Conservation (phyloP, 345 rosid species). For the Populus pruinosa region DNA sequence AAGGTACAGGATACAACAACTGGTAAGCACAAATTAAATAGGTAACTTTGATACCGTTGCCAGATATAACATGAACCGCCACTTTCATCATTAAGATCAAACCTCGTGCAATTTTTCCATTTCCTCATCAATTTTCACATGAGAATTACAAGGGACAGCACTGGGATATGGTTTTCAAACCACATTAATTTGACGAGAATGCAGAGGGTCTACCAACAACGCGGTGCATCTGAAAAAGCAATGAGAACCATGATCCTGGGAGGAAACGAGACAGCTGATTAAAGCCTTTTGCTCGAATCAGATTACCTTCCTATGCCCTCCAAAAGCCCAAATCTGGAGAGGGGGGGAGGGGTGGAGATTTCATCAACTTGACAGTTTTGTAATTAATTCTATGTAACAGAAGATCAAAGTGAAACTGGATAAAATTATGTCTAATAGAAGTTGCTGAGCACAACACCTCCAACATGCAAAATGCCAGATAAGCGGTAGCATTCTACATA, state of each 20-base stretch:
- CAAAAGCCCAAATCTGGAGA: constrained; percentile 91
- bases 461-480: background rate
- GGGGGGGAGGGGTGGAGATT: background rate
- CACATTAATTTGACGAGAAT: constrained; percentile 4
- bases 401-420: background rate
- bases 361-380: background rate
- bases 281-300: constrained; percentile 26
- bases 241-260: background rate
- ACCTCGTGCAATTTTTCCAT: background rate
- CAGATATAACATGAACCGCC: background rate
- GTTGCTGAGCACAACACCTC: background rate
- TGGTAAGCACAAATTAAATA: background rate
- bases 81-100: background rate
- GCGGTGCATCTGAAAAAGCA: background rate
- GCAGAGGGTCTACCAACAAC: constrained; percentile 15
- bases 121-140: constrained; percentile 11
- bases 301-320: constrained; percentile 65
- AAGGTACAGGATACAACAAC: background rate
- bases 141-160: constrained; percentile 23
- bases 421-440: background rate
- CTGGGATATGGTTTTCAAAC: constrained; percentile 15
- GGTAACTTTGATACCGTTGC: background rate
- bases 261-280: background rate
- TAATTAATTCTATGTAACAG: background rate
- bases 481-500: background rate